These are phyloP conservation scores for Colletotrichum truncatum DNA, from an alignment of 2,329 filamentous ascomycete genomes.

Conservation along the genomic window DNA sequence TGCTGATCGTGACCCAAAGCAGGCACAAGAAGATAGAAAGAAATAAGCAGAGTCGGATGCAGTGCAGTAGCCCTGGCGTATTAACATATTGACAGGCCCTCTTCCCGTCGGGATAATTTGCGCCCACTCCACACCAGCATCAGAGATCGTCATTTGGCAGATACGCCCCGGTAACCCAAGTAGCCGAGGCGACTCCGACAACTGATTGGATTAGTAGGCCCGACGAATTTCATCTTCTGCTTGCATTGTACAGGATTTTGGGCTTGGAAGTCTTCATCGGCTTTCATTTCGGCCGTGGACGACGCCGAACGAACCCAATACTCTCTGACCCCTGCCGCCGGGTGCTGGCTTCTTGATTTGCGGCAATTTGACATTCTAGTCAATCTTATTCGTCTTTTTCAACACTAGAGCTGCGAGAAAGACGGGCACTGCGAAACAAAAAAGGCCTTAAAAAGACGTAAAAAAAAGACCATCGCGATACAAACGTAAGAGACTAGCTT, in stretches of 20 bases:
- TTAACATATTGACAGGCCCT: slow-evolving; percentile 9
- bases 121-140: slow-evolving; percentile 26
- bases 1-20: slow-evolving; percentile 16
- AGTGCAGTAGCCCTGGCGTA: not conserved
- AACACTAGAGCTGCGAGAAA: not conserved
- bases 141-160: slow-evolving; percentile 33
- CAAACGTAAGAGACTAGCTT: not conserved
- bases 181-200: slow-evolving; percentile 21
- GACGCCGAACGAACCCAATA: slow-evolving; percentile 8
- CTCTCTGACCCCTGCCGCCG: not conserved
- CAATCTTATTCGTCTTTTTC: not conserved
- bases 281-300: slow-evolving; percentile 23
- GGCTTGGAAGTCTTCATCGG: slow-evolving; percentile 11
- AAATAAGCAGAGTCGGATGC: slow-evolving; percentile 17
- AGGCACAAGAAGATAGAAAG: not conserved
- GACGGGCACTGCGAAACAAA: not conserved
- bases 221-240: not conserved
- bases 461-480: no score
- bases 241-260: not conserved
- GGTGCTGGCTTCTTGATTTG: not conserved
- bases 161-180: slow-evolving; percentile 28
- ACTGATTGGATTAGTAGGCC: not conserved
- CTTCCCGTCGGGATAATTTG: slow-evolving; percentile 25
- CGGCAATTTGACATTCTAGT: no score
- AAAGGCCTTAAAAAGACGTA: not conserved